Percentiles rank a stretch among this genome's conserved stretches.
Conservation (phyloP, 2,329 filamentous ascomycete genomes). For the Paecilomyces sp. region DNA sequence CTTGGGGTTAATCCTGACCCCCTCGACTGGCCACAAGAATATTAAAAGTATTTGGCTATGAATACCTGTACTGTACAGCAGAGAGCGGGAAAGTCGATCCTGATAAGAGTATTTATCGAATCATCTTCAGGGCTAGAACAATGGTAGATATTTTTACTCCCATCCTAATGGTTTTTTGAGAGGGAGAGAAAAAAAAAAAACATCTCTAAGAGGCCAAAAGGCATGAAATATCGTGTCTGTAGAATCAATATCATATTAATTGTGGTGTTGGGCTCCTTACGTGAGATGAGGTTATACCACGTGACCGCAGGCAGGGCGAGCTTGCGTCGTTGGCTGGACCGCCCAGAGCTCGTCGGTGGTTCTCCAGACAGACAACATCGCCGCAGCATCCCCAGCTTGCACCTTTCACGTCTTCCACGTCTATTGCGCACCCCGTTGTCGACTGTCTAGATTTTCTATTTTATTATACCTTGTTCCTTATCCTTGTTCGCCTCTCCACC, state of each 20-base stretch:
- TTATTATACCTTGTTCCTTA: constrained; percentile 1
- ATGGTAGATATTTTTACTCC: neutral
- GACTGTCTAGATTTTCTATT: neutral
- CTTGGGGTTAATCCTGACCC: constrained; percentile 16
- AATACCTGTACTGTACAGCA: neutral
- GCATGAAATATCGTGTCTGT: neutral
- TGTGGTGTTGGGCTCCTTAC: neutral
- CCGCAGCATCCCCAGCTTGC: neutral
- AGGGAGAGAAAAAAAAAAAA: too few species aligned
- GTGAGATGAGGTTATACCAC: neutral
- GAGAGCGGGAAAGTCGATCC: neutral
- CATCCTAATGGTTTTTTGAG: too few species aligned
- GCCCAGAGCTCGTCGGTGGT: neutral
- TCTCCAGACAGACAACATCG: constrained; percentile 1
- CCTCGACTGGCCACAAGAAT: neutral
- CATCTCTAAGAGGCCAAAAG: neutral
- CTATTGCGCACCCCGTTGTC: neutral
- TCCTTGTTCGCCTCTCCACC: neutral
- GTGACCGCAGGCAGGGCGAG: constrained; percentile 1
- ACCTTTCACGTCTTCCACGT: neutral
- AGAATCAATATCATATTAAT: neutral
- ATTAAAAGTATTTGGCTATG: neutral
- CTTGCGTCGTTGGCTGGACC: constrained; percentile 1
- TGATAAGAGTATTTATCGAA: neutral
- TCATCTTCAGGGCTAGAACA: neutral